A percentile compares a stretch with the other conserved stretches of the same genome.
phyloP scores from a whole-genome alignment of 768 basidiomycete species.

The Boletus reticuloceps region DNA sequence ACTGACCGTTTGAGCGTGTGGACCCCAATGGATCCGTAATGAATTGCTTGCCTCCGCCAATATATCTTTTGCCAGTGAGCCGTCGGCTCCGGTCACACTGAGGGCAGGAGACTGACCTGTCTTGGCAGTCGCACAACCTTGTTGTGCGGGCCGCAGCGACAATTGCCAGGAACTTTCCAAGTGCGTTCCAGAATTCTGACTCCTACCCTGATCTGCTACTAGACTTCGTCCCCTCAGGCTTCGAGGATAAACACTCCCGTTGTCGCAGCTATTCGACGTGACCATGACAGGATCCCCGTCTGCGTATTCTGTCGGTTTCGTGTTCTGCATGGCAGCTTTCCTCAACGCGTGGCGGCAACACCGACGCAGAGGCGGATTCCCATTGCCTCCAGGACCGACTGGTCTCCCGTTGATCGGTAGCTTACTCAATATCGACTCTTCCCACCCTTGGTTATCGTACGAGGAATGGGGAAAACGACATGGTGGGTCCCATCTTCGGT shows the following conservation, averaged over 20 bases:
- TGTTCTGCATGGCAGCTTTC: background rate
- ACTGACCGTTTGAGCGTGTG: background rate
- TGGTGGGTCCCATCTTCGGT: conserved; percentile 13
- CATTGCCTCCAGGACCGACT: conserved; percentile 51
- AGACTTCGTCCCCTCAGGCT: background rate
- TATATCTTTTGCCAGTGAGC: background rate
- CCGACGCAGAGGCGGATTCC: conserved; percentile 14
- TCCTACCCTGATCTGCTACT: background rate
- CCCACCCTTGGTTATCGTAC: conserved; percentile 33
- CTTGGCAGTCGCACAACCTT: too few relatives aligned
- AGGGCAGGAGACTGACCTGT: too few relatives aligned
- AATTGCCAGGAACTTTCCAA: too few relatives aligned
- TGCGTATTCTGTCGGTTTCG: conserved; percentile 4
- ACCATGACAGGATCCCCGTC: background rate
- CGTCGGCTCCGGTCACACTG: too few relatives aligned
- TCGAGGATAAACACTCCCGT: background rate
- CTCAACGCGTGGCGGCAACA: conserved; percentile 16
- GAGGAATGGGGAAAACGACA: conserved; percentile 33
- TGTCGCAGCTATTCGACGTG: background rate
- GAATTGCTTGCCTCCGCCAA: background rate
- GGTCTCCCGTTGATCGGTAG: conserved; percentile 38
- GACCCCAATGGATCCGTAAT: background rate
- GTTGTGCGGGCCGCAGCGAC: too few relatives aligned
- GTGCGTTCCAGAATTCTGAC: too few relatives aligned
- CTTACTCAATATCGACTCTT: conserved; percentile 16